These are phyloP conservation scores for Hypomontagnella submonticulosa DNA, from an alignment of 495 filamentous ascomycete species.

Conservation along the genomic window DNA sequence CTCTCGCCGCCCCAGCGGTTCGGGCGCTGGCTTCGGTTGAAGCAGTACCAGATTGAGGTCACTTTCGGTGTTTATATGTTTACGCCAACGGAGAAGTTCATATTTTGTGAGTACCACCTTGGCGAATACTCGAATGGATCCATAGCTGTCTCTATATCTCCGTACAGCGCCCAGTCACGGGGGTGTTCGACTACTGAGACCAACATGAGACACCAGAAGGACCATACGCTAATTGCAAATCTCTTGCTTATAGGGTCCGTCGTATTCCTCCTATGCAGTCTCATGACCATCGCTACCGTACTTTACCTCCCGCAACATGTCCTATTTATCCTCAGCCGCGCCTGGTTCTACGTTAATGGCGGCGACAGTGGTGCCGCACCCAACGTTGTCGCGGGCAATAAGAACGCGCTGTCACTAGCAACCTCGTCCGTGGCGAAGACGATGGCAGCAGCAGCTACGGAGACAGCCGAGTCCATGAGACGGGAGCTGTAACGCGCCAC, in stretches of 20 bases:
- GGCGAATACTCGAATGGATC: not conserved
- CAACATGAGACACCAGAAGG: not conserved
- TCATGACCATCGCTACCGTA: conserved; percentile 84
- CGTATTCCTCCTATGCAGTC: conserved; percentile 84
- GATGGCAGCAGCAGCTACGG: conserved; percentile 45
- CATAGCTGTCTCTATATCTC: not conserved
- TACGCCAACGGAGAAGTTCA: conserved; percentile 60
- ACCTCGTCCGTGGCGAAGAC: conserved; percentile 46
- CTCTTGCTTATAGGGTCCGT: conserved; percentile 74
- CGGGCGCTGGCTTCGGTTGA: conserved; percentile 60
- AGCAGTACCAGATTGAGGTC: conserved; percentile 65
- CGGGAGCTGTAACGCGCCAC: conserved; percentile 50
- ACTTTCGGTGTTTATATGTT: conserved; percentile 62
- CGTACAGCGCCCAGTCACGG: not conserved
- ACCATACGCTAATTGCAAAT: conserved; percentile 6
- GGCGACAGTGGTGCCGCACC: conserved; percentile 65
- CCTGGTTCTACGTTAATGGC: conserved; percentile 94
- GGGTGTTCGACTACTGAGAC: not conserved
- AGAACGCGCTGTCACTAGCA: conserved; percentile 45
- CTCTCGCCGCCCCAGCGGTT: conserved; percentile 54
- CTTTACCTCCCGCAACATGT: conserved; percentile 95
- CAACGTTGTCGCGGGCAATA: conserved; percentile 49
- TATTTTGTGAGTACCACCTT: conserved; percentile 54
- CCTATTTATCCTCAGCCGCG: conserved; percentile 76
- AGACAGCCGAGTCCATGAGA: conserved; percentile 46